These are phyloP conservation scores for Hirsutella rhossiliensis DNA, from an alignment of 2,329 filamentous ascomycete genomes.

Conservation along the genomic window DNA sequence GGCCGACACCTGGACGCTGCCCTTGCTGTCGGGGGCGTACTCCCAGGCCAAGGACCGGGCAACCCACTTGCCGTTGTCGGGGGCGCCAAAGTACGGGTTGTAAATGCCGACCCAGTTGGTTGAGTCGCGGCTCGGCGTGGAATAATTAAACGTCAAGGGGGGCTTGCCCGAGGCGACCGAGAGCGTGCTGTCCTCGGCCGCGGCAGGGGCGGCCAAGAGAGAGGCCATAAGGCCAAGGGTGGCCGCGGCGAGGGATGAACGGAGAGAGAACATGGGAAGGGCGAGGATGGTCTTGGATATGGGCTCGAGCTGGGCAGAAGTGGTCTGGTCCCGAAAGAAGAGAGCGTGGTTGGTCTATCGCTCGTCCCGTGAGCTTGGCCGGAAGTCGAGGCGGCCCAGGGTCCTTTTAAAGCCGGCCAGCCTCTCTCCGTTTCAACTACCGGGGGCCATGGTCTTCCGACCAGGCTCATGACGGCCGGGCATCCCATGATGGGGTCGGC, in stretches of 20 bases:
- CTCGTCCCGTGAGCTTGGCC: not conserved
- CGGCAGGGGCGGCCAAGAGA: not conserved
- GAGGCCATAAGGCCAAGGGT: not conserved
- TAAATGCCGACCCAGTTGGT: conserved; percentile 28
- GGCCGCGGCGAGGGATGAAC: not conserved
- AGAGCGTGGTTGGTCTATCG: not conserved
- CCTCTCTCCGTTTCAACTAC: not conserved
- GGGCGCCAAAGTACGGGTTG: conserved; percentile 18
- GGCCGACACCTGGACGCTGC: conserved; percentile 13
- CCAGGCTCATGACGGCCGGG: too few relatives aligned
- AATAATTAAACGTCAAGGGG: conserved; percentile 22
- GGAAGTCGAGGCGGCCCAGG: not conserved
- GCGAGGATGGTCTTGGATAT: not conserved
- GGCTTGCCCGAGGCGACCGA: conserved; percentile 4
- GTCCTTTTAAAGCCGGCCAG: too few relatives aligned
- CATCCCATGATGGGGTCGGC: too few relatives aligned
- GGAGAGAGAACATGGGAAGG: not conserved
- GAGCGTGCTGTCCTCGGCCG: conserved; percentile 3
- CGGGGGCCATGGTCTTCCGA: too few relatives aligned
- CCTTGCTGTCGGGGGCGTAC: conserved; percentile 16
- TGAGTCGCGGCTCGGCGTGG: conserved; percentile 12
- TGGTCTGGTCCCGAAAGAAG: not conserved
- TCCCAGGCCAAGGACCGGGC: conserved; percentile 19
- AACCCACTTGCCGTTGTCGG: conserved; percentile 17
- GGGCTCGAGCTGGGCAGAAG: not conserved